Conservation (phyloP, 1,284 basidiomycete genomes). For the Marasmius oreades region DNA sequence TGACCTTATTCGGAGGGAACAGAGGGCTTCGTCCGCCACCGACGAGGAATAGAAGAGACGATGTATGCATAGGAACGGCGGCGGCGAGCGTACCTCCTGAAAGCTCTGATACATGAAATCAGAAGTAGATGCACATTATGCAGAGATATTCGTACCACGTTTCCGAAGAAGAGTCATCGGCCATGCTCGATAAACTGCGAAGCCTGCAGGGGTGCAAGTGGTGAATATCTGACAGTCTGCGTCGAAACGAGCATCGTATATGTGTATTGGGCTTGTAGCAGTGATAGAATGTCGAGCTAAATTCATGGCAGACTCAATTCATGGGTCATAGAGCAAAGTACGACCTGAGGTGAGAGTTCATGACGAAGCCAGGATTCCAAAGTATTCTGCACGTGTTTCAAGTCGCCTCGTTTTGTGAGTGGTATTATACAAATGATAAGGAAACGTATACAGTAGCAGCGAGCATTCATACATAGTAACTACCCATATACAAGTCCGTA, state of each 20-base stretch:
- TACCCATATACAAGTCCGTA: neutral
- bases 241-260: slow-evolving; percentile 78
- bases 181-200: slow-evolving; percentile 80
- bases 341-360: too few species aligned
- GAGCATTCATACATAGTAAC: neutral
- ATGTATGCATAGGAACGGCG: slow-evolving; percentile 77
- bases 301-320: slow-evolving; percentile 59
- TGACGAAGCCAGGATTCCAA: too few species aligned
- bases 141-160: slow-evolving; percentile 52
- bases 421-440: neutral
- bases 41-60: slow-evolving; percentile 85
- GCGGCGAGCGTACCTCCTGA: slow-evolving; percentile 77
- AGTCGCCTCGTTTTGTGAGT: neutral
- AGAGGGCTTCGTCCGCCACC: slow-evolving; percentile 89
- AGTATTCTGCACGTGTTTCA: neutral
- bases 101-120: slow-evolving; percentile 46
- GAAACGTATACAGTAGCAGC: neutral
- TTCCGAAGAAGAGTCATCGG: slow-evolving; percentile 79
- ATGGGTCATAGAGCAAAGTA: neutral
- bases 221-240: slow-evolving; percentile 80
- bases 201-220: slow-evolving; percentile 78
- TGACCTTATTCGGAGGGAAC: slow-evolving; percentile 92
- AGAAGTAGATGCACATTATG: slow-evolving; percentile 9
- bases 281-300: slow-evolving; percentile 85
- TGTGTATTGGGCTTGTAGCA: slow-evolving; percentile 71